Base-by-base conservation (phyloP, 1,284 basidiomycete genomes). In the Peniophora sp. region DNA sequence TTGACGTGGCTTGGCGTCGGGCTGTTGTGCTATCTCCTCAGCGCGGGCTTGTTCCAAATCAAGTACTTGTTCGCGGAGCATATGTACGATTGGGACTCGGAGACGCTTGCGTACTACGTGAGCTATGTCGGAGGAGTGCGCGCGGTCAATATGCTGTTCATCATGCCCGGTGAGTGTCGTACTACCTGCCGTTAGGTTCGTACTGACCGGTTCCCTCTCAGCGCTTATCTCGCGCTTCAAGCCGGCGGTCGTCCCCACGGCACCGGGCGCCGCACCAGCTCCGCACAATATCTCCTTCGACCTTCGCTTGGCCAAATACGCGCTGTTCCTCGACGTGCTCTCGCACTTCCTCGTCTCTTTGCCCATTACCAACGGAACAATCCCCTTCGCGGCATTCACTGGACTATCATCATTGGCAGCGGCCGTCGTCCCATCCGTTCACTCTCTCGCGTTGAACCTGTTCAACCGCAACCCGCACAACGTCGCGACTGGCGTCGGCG, bases 401-500 rank as follows among this genome's bases (percentile, higher is more conserved):
- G 73, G 74, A 8, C 57, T 88, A 57, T 76, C 74, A 49, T 74
- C 75, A 50, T 66, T 86, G 52, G 82, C 83, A 15, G 72, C 78
- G 11, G 87, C 85, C 3, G 66, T 78, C 22, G 64, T 75, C 24
- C 87, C 88, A 23, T 79, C 83, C 6, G 66, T 78, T 47, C 84
- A 90, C 55, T 86, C 83, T 60, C 68, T 90, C 49, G 83, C 84
- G 14, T 60, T 90, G 34, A 84, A 79, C 59, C 78, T 85, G 50
- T 60, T 83, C 49, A 83, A 87, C 57, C 71, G 74, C 45, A 70
- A 79, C 52, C 68, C 70, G 42, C 60, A 78, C 53, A 65, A 63
- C 12, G 63, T 67, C 11, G 57, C 35, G 60, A 59, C 55, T 32
- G 59, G 59, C n/a, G 62, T 61, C 11, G 72, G 70, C 15, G 65